Evolutionary conservation across 2,329 filamentous ascomycete genomes (phyloP), one percentile per base, ranked within the genome.

Genomic region (Fusarium sp.): DNA sequence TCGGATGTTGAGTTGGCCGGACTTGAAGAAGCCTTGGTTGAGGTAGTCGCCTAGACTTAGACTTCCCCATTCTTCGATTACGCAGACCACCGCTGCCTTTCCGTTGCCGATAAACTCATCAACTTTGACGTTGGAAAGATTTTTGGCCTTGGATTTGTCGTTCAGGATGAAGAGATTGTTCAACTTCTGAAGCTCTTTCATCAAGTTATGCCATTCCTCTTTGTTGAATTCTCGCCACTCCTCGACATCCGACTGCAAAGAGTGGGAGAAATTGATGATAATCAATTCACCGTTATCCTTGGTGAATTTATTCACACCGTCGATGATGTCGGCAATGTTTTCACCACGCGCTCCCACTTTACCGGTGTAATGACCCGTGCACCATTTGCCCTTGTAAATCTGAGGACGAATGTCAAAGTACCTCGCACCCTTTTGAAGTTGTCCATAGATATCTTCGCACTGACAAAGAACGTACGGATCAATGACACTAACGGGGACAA

Each of bases 221-320:
- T 64, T 64, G 21, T 48, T 64, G 2, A 64, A 64, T 31, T 64
- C 61, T 11, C 59, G 37, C 61, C 61, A 64, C 2, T 64, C 61
- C 0, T 64, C 59, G 0, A 54, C 48, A 0, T 64, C 61, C 1
- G 49, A 50, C 19, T 64, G 61, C 0, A 64, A 23, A 1, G 61
- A 63, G 44, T 64, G 61, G 1, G 61, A 64, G 4, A 64, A 64
- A 6, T 64, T 58, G 2, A 64, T 9, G 7, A 64, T 64, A 8
- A 64, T 41, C 0, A 64, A 26, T 19, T 64, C 61, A 0, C 19
- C 50, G 1, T 64, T 58, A 3, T 64, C 41, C 25, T 39, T 31
- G 2, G 59, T 64, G 9, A 64, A 64, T 6, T 64, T 46, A 6
- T 64, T 64, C 0, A 64, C 51, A 0, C 23, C 59, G 0, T 53